Conservation (phyloP, 345 rosid genomes). For the Ceriops zippeliana region DNA sequence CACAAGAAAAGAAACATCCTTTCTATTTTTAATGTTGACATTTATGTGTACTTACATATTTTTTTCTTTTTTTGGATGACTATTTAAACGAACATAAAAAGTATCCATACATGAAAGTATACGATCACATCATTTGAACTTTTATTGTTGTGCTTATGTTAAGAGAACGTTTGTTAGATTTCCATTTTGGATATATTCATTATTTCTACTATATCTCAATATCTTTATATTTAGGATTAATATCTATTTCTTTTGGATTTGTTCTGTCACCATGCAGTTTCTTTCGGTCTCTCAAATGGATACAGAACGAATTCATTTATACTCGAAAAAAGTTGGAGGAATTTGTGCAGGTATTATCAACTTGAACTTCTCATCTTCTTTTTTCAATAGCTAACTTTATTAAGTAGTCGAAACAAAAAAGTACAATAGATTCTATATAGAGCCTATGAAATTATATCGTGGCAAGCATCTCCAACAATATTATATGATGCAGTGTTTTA, state of each 20-base stretch:
- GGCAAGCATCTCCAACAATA: too few relatives aligned
- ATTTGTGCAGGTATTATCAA: constrained; percentile 31
- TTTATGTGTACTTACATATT: not conserved
- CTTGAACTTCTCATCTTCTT: not conserved
- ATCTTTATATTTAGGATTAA: not conserved
- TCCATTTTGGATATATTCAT: not conserved
- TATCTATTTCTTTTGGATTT: not conserved
- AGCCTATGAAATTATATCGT: too few relatives aligned
- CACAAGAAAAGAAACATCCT: not conserved
- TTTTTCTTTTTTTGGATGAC: not conserved
- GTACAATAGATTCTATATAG: too few relatives aligned
- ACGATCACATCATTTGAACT: not conserved
- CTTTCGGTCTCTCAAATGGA: constrained; percentile 30
- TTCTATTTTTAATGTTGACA: not conserved
- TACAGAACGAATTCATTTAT: constrained; percentile 30
- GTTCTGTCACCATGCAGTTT: constrained; percentile 23
- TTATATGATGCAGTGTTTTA: too few relatives aligned
- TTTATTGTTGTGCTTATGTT: not conserved
- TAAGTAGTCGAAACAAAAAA: too few relatives aligned
- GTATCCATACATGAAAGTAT: not conserved
- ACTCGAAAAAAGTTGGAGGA: constrained; percentile 34
- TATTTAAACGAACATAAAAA: not conserved
- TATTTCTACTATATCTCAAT: not conserved
- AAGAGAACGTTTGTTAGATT: not conserved
- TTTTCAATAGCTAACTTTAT: too few relatives aligned